A percentile compares a stretch with the other conserved stretches of the same genome.
Evolutionary conservation across 2,329 filamentous ascomycete genomes (phyloP).

Genomic region (Monosporascus cannonballus): DNA sequence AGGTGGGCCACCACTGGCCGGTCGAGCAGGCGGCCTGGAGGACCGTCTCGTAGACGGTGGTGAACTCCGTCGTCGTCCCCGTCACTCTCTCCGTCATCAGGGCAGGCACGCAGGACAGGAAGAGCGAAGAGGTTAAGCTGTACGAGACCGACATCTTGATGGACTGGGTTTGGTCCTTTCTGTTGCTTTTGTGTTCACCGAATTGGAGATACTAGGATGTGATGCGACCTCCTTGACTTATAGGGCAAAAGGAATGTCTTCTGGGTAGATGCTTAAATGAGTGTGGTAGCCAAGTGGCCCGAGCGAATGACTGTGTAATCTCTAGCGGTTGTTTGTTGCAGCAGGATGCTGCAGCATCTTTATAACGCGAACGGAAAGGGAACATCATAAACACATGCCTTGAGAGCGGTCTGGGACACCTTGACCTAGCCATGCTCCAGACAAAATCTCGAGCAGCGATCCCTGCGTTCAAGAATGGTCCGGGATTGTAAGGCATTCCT

Average conservation of each 20-base stretch:
- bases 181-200: not conserved
- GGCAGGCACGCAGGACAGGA: conserved; percentile 23
- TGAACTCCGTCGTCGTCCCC: conserved; percentile 23
- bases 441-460: not conserved
- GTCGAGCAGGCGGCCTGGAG: conserved; percentile 31
- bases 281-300: conserved; percentile 18
- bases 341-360: conserved; percentile 11
- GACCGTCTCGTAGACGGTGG: conserved; percentile 32
- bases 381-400: conserved; percentile 18
- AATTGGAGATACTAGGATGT: not conserved
- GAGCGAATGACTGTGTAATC: conserved; percentile 20
- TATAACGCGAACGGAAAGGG: conserved; percentile 22
- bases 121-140: conserved; percentile 22
- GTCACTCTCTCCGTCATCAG: conserved; percentile 18
- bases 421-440: conserved; percentile 1
- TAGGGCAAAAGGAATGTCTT: conserved; percentile 6
- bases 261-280: conserved; percentile 12
- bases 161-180: not conserved
- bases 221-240: conserved; percentile 1
- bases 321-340: conserved; percentile 7
- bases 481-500: conserved; percentile 25
- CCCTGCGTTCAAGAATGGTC: conserved; percentile 17
- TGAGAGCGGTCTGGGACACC: conserved; percentile 11
- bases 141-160: conserved; percentile 21
- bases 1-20: conserved; percentile 33